A percentile compares a stretch with the other conserved stretches of the same genome.
These are phyloP conservation scores for Umbelopsis sp. DNA, from an alignment of 192 early-diverging fungal species.

Conservation along the genomic window DNA sequence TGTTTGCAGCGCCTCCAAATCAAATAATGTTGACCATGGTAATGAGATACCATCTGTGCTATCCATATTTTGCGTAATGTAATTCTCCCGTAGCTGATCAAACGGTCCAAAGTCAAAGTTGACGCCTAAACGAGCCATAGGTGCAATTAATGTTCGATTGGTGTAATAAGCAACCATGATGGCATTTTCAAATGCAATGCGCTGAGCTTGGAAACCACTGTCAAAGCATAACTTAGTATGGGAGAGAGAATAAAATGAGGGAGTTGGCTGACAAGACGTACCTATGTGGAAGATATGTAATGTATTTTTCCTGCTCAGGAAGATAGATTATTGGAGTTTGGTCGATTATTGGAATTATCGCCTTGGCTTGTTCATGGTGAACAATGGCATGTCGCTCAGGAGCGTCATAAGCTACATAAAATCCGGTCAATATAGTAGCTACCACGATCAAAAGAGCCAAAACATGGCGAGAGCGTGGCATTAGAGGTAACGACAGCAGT, in stretches of 20 bases:
- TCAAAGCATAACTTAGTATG: neutral
- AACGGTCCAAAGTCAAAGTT: slow-evolving; percentile 20
- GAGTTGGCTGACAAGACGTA: neutral
- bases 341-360: neutral
- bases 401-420: neutral
- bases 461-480: slow-evolving; percentile 9
- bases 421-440: neutral
- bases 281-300: slow-evolving; percentile 31
- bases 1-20: slow-evolving; percentile 9
- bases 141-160: slow-evolving; percentile 23
- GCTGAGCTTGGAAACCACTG: slow-evolving; percentile 28
- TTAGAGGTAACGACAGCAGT: neutral
- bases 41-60: slow-evolving; percentile 22
- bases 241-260: neutral
- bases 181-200: slow-evolving; percentile 31
- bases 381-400: neutral
- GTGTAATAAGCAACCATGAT: slow-evolving; percentile 23
- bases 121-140: slow-evolving; percentile 18
- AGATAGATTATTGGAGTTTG: neutral
- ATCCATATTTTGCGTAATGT: slow-evolving; percentile 8
- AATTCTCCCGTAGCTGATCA: neutral
- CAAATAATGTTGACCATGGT: slow-evolving; percentile 32
- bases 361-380: slow-evolving; percentile 2
- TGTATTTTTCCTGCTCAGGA: slow-evolving; percentile 9
- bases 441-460: neutral